Evolutionary conservation across 306 rosid genomes (phyloP).

Genomic region (Sesbania bispinosa): DNA sequence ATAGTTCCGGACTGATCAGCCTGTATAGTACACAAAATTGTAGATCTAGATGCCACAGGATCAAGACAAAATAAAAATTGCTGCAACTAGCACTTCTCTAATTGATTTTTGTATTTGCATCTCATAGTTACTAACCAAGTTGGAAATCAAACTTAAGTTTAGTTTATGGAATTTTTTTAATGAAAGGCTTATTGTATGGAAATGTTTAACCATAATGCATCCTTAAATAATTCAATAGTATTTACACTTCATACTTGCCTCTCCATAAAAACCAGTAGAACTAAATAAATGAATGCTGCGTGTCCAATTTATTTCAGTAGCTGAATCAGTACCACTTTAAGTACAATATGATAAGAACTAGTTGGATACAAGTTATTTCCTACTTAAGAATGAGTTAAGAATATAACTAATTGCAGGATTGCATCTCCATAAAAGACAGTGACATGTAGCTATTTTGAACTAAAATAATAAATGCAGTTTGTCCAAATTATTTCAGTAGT

Average conservation of each 20-base stretch:
- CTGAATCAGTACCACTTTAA: background rate
- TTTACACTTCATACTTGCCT: background rate
- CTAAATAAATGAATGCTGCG: background rate
- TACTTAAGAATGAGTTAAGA: background rate
- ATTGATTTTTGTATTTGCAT: background rate
- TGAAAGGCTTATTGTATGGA: background rate
- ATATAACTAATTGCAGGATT: background rate
- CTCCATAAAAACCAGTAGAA: background rate
- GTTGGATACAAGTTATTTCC: slow-evolving; percentile 7
- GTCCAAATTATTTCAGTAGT: slow-evolving; percentile 9
- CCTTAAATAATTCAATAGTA: background rate
- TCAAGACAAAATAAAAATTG: background rate
- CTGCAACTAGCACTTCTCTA: background rate
- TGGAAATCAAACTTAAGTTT: slow-evolving; percentile 2
- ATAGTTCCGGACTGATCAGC: slow-evolving; percentile 80
- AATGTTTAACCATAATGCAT: background rate
- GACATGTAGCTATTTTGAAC: background rate
- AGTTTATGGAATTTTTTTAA: background rate
- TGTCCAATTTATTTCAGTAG: slow-evolving; percentile 9
- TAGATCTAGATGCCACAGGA: slow-evolving; percentile 11
- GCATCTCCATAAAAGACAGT: background rate
- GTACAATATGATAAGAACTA: background rate
- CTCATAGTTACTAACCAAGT: background rate
- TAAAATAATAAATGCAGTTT: background rate
- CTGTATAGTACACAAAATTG: slow-evolving; percentile 39